Conservation (phyloP, 345 rosid genomes). For the Stellera chamaejasme region DNA sequence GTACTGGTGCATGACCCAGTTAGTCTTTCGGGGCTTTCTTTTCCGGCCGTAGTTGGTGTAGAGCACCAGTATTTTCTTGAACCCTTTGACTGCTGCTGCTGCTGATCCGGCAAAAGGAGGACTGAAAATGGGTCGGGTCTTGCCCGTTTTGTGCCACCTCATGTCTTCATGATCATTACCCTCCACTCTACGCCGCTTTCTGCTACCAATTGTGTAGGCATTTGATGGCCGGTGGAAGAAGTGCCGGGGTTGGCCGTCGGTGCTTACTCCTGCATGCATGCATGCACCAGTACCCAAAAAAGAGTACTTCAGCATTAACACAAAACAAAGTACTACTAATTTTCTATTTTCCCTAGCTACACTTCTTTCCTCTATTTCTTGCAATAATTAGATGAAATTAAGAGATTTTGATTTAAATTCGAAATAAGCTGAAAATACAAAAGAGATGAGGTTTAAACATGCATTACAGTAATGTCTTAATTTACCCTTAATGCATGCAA, state of each 20-base stretch:
- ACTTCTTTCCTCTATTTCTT: no score
- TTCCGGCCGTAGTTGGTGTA: conserved; percentile 76
- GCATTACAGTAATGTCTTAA: no score
- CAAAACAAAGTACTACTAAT: no score
- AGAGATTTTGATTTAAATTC: no score
- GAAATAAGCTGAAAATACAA: no score
- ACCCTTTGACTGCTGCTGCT: conserved; percentile 43
- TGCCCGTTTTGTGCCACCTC: conserved; percentile 89
- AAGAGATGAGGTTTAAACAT: no score
- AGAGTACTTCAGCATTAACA: no score
- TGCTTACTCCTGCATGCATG: conserved; percentile 49
- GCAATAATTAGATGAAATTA: no score
- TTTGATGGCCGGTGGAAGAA: conserved; percentile 80
- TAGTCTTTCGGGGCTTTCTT: conserved; percentile 68
- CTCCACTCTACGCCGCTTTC: conserved; percentile 66
- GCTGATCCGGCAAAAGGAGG: conserved; percentile 13
- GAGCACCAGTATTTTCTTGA: conserved; percentile 72
- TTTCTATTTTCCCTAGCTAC: no score
- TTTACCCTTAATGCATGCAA: no score
- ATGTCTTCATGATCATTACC: conserved; percentile 62
- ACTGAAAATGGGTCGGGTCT: conserved; percentile 49
- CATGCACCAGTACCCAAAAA: no score
- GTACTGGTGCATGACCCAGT: conserved; percentile 93
- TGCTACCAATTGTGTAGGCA: conserved; percentile 78
- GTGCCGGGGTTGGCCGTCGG: conserved; percentile 69